Base-by-base conservation (phyloP, 2,329 filamentous ascomycete species). In the Hypocreales sp. region DNA sequence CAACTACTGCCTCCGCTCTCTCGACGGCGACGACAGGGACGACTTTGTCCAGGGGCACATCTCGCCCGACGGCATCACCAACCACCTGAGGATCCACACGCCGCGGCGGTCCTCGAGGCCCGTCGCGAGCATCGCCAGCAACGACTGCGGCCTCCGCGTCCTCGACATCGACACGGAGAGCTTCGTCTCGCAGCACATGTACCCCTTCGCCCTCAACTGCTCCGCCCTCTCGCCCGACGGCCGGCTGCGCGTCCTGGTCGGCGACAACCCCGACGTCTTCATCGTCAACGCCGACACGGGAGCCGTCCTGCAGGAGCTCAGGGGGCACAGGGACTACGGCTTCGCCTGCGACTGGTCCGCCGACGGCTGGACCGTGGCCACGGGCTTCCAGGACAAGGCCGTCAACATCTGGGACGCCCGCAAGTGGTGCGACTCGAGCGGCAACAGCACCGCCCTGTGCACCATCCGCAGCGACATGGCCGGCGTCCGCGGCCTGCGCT, bases 311-410 rank as follows among this genome's bases (percentile, higher is more conserved):
- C 61, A 75, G 37, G 51, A 55, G 15, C 62, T 86, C 2, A 49
- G 56, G 4, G 73, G 75, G 3, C 78, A 83, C 42, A 59, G 58
- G 10, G 79, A 84, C 42, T 79, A 65, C 38, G 77, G 72, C 2
- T 87, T 86, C 41, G 72, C 79, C 2, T 83, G 77, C 41, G 79
- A 77, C 37, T 87, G 80, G 80, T 75, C 79, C 12, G 72, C 78
- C 28, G 75, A 86, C 44, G 79, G 79, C 18, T 72, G 73, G 55
- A 76, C 73, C 9, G 64, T 86, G 13, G 80, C 80, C 9, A 86
- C 80, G 0, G 79, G 74, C 14, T 77, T 76, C 34, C 79, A 87
- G 48, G 80, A 87, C 47, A 75, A 66, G 45, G 65, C 62, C 16
- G 63, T 86, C 37, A 71, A 73, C 36, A 70, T 87, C 26, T 86